Evolutionary conservation across 805 yeast genomes (phyloP).

Genomic region (Pichia paraexigua): DNA sequence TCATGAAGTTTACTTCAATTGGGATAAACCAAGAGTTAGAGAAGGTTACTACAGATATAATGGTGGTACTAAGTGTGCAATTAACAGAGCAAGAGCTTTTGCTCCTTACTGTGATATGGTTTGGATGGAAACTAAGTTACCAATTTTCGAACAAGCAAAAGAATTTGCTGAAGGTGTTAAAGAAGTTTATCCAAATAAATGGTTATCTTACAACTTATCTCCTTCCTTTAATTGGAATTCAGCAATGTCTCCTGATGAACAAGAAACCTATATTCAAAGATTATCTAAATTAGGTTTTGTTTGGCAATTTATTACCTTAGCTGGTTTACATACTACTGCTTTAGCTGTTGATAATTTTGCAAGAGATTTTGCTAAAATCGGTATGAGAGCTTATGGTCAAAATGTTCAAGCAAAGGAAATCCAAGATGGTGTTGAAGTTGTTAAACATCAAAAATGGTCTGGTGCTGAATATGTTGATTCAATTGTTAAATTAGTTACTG

Average conservation of each 20-base stretch:
- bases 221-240: conserved; percentile 98
- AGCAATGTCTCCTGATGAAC: conserved; percentile 83
- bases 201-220: conserved; percentile 95
- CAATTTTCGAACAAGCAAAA: conserved; percentile 87
- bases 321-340: conserved; percentile 95
- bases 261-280: conserved; percentile 82
- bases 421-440: conserved; percentile 84
- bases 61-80: conserved; percentile 97
- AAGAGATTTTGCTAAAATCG: conserved; percentile 65
- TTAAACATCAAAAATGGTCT: conserved; percentile 98
- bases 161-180: conserved; percentile 92
- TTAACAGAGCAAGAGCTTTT: conserved; percentile 91
- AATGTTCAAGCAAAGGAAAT: conserved; percentile 82
- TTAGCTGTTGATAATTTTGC: conserved; percentile 83
- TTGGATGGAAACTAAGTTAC: conserved; percentile 98
- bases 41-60: conserved; percentile 95
- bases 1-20: conserved; percentile 78
- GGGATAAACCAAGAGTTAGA: conserved; percentile 92
- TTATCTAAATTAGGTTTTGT: conserved; percentile 85
- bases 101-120: conserved; percentile 93
- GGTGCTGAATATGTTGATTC: conserved; percentile 97
- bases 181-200: conserved; percentile 73
- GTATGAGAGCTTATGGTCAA: conserved; percentile 95
- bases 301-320: conserved; percentile 97
- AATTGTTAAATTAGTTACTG: conserved; percentile 80